Evolutionary conservation across 345 rosid species (phyloP).

Genomic region (Eucalyptus marginata): DNA sequence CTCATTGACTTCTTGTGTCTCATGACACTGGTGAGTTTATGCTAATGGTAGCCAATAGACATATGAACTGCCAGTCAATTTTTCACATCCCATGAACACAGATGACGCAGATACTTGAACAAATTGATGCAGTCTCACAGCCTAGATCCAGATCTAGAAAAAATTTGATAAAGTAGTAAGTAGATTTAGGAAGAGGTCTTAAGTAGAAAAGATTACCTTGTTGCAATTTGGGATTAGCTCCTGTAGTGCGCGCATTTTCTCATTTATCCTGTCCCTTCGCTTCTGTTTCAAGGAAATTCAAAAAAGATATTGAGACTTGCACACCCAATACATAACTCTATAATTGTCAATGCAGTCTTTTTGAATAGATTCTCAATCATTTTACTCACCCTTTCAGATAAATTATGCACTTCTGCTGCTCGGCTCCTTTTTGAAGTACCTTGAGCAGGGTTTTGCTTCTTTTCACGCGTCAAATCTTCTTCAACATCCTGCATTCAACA

Average conservation of each 20-base stretch:
- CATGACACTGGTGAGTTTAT: not conserved
- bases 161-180: not conserved
- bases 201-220: conserved; percentile 27
- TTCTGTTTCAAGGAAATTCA: conserved; percentile 25
- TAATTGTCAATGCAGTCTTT: not conserved
- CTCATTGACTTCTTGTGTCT: not conserved
- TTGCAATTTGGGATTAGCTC: conserved; percentile 94
- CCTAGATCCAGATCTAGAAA: not conserved
- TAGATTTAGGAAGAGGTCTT: not conserved
- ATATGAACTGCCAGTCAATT: not conserved
- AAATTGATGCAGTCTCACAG: not conserved
- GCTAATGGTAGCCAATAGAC: not conserved
- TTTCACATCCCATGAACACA: not conserved
- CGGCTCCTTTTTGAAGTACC: conserved; percentile 66
- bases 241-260: conserved; percentile 91
- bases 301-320: not conserved
- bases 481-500: conserved; percentile 46
- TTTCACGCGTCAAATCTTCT: conserved; percentile 44
- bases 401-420: conserved; percentile 90
- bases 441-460: conserved; percentile 30
- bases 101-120: not conserved
- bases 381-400: conserved; percentile 87
- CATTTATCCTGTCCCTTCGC: conserved; percentile 89
- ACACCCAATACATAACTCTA: not conserved
- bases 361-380: not conserved